Percentiles rank a stretch among this genome's conserved stretches.
These are phyloP conservation scores for Eragrostis curvula DNA, from an alignment of 176 grass and related monocot genomes.

Conservation along the genomic window DNA sequence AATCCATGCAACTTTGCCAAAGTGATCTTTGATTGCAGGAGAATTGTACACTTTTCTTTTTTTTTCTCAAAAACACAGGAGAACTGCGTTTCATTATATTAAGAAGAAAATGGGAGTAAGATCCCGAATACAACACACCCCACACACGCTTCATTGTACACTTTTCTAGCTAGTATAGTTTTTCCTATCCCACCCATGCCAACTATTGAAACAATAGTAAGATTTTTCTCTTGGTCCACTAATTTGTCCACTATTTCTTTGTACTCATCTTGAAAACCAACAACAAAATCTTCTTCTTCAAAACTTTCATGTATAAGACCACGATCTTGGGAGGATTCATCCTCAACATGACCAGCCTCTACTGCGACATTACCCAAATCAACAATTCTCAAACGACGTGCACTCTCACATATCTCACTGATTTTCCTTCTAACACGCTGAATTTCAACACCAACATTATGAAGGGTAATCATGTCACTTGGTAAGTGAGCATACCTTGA, in stretches of 20 bases:
- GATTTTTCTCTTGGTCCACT: neutral
- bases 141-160: too few relatives aligned
- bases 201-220: constrained; percentile 29
- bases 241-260: constrained; percentile 5
- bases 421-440: constrained; percentile 14
- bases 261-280: constrained; percentile 31
- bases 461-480: constrained; percentile 22
- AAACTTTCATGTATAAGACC: neutral
- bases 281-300: constrained; percentile 1
- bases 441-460: constrained; percentile 27
- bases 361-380: neutral
- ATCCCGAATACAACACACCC: too few relatives aligned
- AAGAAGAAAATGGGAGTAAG: too few relatives aligned
- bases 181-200: constrained; percentile 37
- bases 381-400: neutral
- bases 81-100: too few relatives aligned
- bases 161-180: constrained; percentile 19
- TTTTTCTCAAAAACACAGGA: too few relatives aligned
- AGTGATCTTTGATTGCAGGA: constrained; percentile 5
- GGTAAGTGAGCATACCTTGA: constrained; percentile 29
- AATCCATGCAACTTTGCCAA: neutral
- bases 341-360: neutral
- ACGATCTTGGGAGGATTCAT: neutral
- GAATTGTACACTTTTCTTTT: constrained; percentile 5
- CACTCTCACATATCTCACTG: constrained; percentile 6